Percentiles rank a stretch among this genome's conserved stretches.
These are phyloP conservation scores for Eucalyptus virginea DNA, from an alignment of 345 rosid species.

Conservation along the genomic window DNA sequence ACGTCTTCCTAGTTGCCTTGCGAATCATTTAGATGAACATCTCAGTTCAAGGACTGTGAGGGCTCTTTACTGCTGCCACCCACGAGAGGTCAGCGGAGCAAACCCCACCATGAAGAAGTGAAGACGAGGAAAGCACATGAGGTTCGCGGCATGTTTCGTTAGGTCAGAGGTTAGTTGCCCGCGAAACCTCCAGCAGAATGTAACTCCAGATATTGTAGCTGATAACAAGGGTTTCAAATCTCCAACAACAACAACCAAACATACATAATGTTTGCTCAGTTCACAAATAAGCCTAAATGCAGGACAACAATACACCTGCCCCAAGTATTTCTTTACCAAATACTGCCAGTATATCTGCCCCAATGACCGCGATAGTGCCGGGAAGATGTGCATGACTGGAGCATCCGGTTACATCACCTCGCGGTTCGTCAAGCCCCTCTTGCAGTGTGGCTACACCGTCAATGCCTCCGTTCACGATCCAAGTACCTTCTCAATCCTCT, in stretches of 20 bases:
- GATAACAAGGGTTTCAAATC: constrained; percentile 22
- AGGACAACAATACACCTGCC: not conserved
- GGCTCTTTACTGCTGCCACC: constrained; percentile 59
- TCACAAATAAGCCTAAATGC: not conserved
- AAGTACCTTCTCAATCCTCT: constrained; percentile 23
- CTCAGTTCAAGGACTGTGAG: constrained; percentile 44
- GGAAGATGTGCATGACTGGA: constrained; percentile 73
- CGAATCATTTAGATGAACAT: not conserved
- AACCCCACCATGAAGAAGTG: constrained; percentile 80
- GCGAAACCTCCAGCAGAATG: constrained; percentile 23
- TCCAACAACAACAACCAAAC: constrained; percentile 7
- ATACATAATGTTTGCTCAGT: not conserved
- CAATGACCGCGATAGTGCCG: constrained; percentile 28
- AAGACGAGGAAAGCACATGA: constrained; percentile 65
- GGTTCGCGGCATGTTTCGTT: constrained; percentile 28
- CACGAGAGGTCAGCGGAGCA: constrained; percentile 73
- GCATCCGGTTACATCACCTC: constrained; percentile 82
- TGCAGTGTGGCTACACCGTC: constrained; percentile 56
- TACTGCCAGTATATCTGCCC: not conserved
- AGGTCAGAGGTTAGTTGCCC: constrained; percentile 33
- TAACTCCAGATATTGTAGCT: constrained; percentile 29
- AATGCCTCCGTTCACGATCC: constrained; percentile 83
- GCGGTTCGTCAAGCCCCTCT: constrained; percentile 76
- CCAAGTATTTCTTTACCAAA: not conserved
- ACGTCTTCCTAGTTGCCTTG: not conserved